Evolutionary conservation across 1,284 basidiomycete species (phyloP).

Genomic region (Microbotryum saponariae): DNA sequence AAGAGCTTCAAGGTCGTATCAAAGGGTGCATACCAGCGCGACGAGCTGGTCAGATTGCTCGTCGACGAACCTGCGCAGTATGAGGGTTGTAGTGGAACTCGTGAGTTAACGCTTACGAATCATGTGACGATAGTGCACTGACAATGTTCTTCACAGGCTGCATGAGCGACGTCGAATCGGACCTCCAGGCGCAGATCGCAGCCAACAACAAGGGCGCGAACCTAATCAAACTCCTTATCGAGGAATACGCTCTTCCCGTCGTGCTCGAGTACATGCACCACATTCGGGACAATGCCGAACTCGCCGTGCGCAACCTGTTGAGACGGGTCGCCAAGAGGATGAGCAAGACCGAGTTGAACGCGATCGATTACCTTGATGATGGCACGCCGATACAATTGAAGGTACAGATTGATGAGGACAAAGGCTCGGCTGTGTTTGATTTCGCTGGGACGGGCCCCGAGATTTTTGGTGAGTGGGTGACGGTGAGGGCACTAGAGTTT

Average conservation of each 20-base stretch:
- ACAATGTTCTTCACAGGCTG: constrained; percentile 36
- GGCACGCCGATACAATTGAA: constrained; percentile 75
- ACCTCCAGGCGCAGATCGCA: constrained; percentile 90
- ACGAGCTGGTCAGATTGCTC: constrained; percentile 69
- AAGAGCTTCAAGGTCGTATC: constrained; percentile 80
- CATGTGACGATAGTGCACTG: background rate
- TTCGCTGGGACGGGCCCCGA: constrained; percentile 56
- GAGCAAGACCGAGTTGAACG: constrained; percentile 52
- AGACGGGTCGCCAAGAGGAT: constrained; percentile 60
- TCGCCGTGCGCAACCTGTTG: constrained; percentile 75
- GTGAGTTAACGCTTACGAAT: too few relatives aligned
- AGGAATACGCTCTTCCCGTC: constrained; percentile 74
- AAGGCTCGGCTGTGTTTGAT: constrained; percentile 78
- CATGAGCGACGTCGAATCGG: constrained; percentile 78
- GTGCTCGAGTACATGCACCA: constrained; percentile 90
- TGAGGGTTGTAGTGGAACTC: constrained; percentile 52
- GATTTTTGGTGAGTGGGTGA: constrained; percentile 29
- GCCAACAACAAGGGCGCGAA: constrained; percentile 70
- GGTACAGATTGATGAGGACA: constrained; percentile 67
- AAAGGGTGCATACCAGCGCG: constrained; percentile 68
- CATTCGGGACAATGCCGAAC: constrained; percentile 84
- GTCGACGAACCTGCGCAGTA: constrained; percentile 78
- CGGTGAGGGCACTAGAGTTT: background rate
- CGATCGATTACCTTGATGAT: constrained; percentile 76
- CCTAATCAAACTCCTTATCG: constrained; percentile 54